Conservation (phyloP, 1,139 yeast species). For the Yamadazyma sp. region DNA sequence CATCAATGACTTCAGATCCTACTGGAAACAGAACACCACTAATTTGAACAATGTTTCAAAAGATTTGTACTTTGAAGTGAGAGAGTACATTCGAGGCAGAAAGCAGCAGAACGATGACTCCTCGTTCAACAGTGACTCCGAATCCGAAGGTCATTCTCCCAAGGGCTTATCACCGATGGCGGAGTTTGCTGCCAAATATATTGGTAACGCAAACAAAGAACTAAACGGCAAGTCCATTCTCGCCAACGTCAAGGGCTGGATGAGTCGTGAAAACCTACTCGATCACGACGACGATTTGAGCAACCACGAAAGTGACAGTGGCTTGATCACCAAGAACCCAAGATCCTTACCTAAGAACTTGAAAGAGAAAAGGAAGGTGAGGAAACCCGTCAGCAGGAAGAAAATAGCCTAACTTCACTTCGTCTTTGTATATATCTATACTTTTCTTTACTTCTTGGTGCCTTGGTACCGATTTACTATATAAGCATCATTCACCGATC, state of each 20-base stretch:
- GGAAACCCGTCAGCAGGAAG: slow-evolving; percentile 19
- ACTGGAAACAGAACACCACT: slow-evolving; percentile 73
- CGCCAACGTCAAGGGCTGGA: slow-evolving; percentile 71
- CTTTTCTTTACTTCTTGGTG: not conserved
- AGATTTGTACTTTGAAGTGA: slow-evolving; percentile 79
- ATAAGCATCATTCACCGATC: too few relatives aligned
- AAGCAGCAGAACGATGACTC: slow-evolving; percentile 32
- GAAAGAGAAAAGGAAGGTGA: slow-evolving; percentile 12
- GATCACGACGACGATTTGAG: slow-evolving; percentile 19
- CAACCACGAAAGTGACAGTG: slow-evolving; percentile 18
- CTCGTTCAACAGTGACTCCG: slow-evolving; percentile 26
- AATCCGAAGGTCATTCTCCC: slow-evolving; percentile 26
- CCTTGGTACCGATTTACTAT: too few relatives aligned
- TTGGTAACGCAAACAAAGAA: slow-evolving; percentile 54
- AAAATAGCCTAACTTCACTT: not conserved
- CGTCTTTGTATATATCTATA: not conserved
- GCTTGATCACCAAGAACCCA: slow-evolving; percentile 12
- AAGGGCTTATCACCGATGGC: slow-evolving; percentile 52
- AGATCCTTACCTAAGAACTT: slow-evolving; percentile 11
- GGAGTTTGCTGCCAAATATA: slow-evolving; percentile 60
- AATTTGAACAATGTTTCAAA: slow-evolving; percentile 73
- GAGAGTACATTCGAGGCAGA: slow-evolving; percentile 65
- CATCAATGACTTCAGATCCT: slow-evolving; percentile 79
- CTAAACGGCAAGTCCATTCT: slow-evolving; percentile 50
- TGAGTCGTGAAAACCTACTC: slow-evolving; percentile 35